Percentiles rank a stretch among this genome's conserved stretches.
phyloP scores from a whole-genome alignment of 2,329 filamentous ascomycete species.

The Ophiosphaerella herpotricha region DNA sequence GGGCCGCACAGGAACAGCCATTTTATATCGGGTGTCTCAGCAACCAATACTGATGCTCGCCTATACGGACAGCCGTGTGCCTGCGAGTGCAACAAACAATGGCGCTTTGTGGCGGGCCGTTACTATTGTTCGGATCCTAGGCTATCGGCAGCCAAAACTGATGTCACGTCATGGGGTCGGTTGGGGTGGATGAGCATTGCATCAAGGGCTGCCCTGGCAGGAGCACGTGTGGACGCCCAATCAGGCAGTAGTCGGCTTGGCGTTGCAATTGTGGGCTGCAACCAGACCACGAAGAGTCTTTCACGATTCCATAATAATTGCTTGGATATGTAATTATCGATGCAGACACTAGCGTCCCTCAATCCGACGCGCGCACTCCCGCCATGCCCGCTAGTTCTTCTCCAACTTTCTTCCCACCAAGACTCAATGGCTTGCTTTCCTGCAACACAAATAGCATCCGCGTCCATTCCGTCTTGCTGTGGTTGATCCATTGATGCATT shows the following conservation, averaged over 20 bases:
- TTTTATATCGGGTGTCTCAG: constrained; percentile 14
- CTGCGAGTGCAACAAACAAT: constrained; percentile 31
- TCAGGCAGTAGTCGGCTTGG: constrained; percentile 26
- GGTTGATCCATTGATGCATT: constrained; percentile 48
- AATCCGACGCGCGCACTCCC: constrained; percentile 43
- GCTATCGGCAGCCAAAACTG: background rate
- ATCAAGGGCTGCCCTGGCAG: constrained; percentile 5
- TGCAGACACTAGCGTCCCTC: background rate
- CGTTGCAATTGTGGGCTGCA: constrained; percentile 4
- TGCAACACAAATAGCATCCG: constrained; percentile 47
- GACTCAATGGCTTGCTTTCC: constrained; percentile 39
- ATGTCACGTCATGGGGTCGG: too few species aligned
- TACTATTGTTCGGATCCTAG: constrained; percentile 36
- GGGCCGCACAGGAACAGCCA: constrained; percentile 28
- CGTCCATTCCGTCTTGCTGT: constrained; percentile 38
- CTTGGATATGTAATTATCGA: background rate
- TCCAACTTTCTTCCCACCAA: constrained; percentile 37
- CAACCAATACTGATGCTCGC: constrained; percentile 5
- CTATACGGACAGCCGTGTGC: constrained; percentile 17
- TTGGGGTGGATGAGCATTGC: too few species aligned
- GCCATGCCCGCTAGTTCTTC: constrained; percentile 44
- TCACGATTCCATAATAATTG: background rate
- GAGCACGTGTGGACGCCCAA: constrained; percentile 16
- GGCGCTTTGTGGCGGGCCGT: constrained; percentile 15
- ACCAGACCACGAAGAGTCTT: background rate